A percentile compares a stretch with the other conserved stretches of the same genome.
Evolutionary conservation across 345 rosid species (phyloP).

Genomic region (Hibiscus syriacus): DNA sequence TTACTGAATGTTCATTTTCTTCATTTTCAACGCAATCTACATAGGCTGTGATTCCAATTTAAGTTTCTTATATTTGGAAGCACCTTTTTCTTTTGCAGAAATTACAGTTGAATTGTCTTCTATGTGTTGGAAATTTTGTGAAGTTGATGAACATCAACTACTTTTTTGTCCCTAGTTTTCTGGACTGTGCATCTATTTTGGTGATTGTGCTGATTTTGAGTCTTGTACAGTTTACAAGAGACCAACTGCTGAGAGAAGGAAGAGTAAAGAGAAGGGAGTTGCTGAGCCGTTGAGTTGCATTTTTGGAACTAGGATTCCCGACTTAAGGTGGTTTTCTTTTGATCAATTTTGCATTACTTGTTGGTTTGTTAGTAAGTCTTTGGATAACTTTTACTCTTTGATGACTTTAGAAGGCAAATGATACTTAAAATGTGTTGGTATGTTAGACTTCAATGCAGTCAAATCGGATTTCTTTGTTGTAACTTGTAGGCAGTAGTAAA

Average conservation of each 20-base stretch:
- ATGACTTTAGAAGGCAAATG: neutral
- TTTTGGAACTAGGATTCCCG: neutral
- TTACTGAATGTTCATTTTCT: neutral
- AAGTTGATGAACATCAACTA: neutral
- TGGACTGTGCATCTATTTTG: neutral
- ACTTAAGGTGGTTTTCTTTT: neutral
- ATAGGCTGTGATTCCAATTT: neutral
- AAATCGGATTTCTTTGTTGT: neutral
- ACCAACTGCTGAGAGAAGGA: neutral
- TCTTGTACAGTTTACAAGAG: conserved; percentile 1
- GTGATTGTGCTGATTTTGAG: neutral
- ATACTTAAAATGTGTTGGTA: neutral
- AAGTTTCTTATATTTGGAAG: neutral
- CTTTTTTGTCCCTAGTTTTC: neutral
- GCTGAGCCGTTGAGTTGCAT: neutral
- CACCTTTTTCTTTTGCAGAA: neutral
- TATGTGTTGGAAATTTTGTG: neutral
- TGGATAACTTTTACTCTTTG: neutral
- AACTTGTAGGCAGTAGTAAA: neutral
- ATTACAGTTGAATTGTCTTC: neutral
- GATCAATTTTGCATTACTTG: neutral
- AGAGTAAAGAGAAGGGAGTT: neutral
- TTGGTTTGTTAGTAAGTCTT: neutral
- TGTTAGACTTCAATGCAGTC: neutral
- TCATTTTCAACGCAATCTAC: neutral